These are phyloP conservation scores for Fonsecaea pedrosoi DNA, from an alignment of 2,329 filamentous ascomycete species.

Conservation along the genomic window DNA sequence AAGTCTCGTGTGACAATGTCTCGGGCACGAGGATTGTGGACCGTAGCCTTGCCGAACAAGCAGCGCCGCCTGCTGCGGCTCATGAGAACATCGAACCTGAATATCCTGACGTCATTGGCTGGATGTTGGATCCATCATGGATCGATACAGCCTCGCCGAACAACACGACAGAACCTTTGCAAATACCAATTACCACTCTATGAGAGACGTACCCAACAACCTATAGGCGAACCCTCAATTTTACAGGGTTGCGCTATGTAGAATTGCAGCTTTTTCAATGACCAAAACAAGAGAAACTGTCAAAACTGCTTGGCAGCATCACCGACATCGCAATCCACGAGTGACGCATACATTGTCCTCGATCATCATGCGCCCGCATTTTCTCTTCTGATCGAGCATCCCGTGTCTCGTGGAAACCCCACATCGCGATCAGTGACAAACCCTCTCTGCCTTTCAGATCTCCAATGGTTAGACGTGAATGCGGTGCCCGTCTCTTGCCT, in stretches of 20 bases:
- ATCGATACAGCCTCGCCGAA: conserved; percentile 15
- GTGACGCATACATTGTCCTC: conserved; percentile 21
- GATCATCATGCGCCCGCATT: conserved; percentile 11
- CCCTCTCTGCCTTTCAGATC: neutral
- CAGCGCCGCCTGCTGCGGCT: neutral
- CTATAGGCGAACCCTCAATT: neutral
- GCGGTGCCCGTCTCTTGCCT: neutral
- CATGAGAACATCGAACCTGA: neutral
- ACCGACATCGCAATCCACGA: conserved; percentile 3
- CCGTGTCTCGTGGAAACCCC: neutral
- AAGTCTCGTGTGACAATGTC: neutral
- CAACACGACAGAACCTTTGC: neutral
- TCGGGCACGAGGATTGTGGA: neutral
- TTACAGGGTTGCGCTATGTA: neutral
- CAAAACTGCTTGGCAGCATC: neutral
- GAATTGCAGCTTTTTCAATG: neutral
- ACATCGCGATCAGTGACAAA: neutral
- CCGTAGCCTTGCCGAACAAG: neutral
- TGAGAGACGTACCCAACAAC: neutral
- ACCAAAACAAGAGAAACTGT: neutral
- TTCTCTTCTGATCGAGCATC: neutral
- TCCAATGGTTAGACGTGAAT: neutral
- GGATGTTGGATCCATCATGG: conserved; percentile 7
- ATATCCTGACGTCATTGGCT: conserved; percentile 29
- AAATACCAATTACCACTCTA: neutral